Percentiles rank a stretch among this genome's conserved stretches.
These are phyloP conservation scores for Ocimum tenuiflorum DNA, from an alignment of 257 asterid genomes.

Conservation along the genomic window DNA sequence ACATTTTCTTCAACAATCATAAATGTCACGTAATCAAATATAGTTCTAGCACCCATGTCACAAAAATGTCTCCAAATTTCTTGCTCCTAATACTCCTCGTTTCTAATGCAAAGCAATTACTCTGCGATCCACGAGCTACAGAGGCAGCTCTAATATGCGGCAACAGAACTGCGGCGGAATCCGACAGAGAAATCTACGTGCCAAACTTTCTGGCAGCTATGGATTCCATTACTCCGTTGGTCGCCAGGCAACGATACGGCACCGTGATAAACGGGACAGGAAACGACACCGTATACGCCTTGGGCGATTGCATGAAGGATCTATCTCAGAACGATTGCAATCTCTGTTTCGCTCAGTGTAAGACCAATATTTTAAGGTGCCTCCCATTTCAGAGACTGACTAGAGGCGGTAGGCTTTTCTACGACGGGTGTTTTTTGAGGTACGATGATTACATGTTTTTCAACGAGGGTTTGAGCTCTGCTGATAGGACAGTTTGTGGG, in stretches of 20 bases:
- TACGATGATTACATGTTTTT: conserved; percentile 53
- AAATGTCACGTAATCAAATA: too few relatives aligned
- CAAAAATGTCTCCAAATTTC: conserved; percentile 11
- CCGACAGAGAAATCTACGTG: conserved; percentile 38
- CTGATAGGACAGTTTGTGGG: conserved; percentile 47
- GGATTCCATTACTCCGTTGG: conserved; percentile 35
- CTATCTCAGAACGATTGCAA: conserved; percentile 51
- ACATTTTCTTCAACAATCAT: background rate
- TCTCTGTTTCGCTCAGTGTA: conserved; percentile 54
- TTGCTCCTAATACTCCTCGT: conserved; percentile 6
- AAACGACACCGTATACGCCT: conserved; percentile 44
- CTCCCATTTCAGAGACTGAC: conserved; percentile 42
- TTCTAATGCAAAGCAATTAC: conserved; percentile 7
- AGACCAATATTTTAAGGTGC: conserved; percentile 43
- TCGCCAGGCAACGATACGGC: conserved; percentile 34
- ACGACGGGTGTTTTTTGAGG: conserved; percentile 59
- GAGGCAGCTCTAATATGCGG: conserved; percentile 45
- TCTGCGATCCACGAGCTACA: conserved; percentile 48
- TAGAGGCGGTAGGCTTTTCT: conserved; percentile 44
- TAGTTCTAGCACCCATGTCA: background rate
- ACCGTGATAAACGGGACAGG: conserved; percentile 40
- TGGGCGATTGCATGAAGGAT: conserved; percentile 63
- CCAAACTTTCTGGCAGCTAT: conserved; percentile 45
- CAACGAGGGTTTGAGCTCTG: conserved; percentile 44
- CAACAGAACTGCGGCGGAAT: conserved; percentile 33